phyloP scores from a whole-genome alignment of 2,329 filamentous ascomycete genomes.

The Ilyonectria sp. region DNA sequence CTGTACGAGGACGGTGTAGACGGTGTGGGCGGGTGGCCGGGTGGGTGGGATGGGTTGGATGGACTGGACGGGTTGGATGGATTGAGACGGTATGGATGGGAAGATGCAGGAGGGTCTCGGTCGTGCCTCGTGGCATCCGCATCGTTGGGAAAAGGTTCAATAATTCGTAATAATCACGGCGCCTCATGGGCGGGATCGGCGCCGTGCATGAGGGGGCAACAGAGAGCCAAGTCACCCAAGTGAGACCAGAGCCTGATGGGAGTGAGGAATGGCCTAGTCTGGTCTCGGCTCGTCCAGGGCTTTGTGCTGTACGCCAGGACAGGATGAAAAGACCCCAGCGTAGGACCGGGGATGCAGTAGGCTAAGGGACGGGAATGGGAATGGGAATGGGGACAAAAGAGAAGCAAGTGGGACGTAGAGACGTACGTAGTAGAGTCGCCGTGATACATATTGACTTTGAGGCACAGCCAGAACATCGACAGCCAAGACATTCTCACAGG shows the following conservation, averaged over 20 bases:
- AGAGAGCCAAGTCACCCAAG: not conserved
- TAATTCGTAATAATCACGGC: constrained; percentile 19
- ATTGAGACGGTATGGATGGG: not conserved
- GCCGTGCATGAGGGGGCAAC: constrained; percentile 8
- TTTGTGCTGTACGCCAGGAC: not conserved
- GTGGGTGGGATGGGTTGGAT: not conserved
- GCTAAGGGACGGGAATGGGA: not conserved
- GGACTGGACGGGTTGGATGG: not conserved
- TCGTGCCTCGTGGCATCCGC: constrained; percentile 9
- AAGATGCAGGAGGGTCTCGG: not conserved
- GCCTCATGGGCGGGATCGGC: constrained; percentile 10
- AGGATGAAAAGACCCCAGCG: not conserved
- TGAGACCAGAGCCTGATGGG: not conserved
- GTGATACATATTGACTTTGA: not conserved
- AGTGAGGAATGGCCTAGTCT: not conserved
- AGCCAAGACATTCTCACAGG: not conserved
- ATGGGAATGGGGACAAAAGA: not conserved
- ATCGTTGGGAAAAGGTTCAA: constrained; percentile 16
- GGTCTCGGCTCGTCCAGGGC: not conserved
- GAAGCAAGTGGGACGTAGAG: not conserved
- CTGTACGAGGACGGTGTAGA: not conserved
- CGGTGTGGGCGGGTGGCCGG: not conserved
- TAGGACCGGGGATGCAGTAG: not conserved
- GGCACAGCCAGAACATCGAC: not conserved
- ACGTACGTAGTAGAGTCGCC: not conserved